Percentiles rank a stretch among this genome's conserved stretches.
Conservation (phyloP, 805 yeast species). For the Dipodascus geniculatus region DNA sequence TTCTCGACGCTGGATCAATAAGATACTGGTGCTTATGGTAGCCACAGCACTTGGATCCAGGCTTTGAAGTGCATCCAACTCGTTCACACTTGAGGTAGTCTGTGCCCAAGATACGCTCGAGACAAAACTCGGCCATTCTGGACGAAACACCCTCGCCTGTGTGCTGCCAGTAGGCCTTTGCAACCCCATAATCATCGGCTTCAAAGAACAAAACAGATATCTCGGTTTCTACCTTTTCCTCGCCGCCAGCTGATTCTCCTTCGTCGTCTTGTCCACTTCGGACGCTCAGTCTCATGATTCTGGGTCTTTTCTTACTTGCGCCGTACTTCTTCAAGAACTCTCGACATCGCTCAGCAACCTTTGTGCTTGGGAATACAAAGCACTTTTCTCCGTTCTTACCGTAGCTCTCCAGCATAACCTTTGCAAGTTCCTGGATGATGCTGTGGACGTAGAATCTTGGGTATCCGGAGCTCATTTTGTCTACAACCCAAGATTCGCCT, state of each 20-base stretch:
- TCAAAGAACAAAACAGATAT: conserved; percentile 77
- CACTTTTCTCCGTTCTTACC: conserved; percentile 71
- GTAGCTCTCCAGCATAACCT: conserved; percentile 41
- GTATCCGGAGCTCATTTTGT: conserved; percentile 74
- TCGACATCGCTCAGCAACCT: conserved; percentile 75
- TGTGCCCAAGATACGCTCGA: conserved; percentile 42
- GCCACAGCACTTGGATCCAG: conserved; percentile 2
- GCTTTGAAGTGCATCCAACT: conserved; percentile 4
- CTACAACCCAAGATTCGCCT: conserved; percentile 71
- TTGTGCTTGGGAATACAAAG: conserved; percentile 66
- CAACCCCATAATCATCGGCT: conserved; percentile 41
- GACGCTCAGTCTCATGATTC: conserved; percentile 56
- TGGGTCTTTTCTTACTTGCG: conserved; percentile 17
- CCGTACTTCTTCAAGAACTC: conserved; percentile 43
- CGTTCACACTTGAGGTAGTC: conserved; percentile 8
- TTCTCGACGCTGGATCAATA: conserved; percentile 1
- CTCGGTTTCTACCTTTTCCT: conserved; percentile 44
- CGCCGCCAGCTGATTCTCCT: conserved; percentile 10
- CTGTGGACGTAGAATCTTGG: conserved; percentile 40
- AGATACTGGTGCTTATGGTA: conserved; percentile 7
- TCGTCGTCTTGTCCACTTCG: conserved; percentile 36
- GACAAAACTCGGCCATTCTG: conserved; percentile 73
- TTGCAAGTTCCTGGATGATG: conserved; percentile 21
- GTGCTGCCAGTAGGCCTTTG: conserved; percentile 93
- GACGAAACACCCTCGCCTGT: conserved; percentile 95